Percentiles rank a stretch among this genome's conserved stretches.
Conservation (phyloP, 2,329 filamentous ascomycete species). For the Colletotrichum cuscutae region DNA sequence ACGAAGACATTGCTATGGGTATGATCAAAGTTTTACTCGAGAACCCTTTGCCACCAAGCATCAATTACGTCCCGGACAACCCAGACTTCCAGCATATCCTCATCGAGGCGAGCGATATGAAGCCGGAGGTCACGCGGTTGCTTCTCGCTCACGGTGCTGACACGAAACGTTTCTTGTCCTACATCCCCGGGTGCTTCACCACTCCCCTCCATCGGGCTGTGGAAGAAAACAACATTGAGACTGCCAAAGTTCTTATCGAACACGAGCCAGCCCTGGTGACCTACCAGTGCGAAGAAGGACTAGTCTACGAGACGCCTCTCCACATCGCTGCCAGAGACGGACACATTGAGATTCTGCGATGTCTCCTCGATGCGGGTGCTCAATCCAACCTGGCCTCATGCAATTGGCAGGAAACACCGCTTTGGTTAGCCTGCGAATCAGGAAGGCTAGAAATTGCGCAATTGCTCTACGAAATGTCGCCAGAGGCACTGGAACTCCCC, state of each 20-base stretch:
- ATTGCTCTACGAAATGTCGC: conserved; percentile 34
- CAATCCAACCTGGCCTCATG: conserved; percentile 17
- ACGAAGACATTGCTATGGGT: neutral
- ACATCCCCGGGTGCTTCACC: neutral
- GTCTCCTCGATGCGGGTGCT: conserved; percentile 38
- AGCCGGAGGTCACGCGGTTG: conserved; percentile 31
- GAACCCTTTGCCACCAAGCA: conserved; percentile 30
- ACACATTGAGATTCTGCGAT: conserved; percentile 25
- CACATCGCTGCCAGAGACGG: conserved; percentile 33
- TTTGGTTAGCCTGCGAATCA: conserved; percentile 35
- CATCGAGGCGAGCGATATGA: conserved; percentile 14
- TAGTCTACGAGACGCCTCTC: conserved; percentile 35
- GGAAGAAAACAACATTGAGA: conserved; percentile 23
- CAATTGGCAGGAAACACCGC: conserved; percentile 35
- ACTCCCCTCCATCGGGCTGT: conserved; percentile 38
- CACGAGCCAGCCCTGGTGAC: conserved; percentile 38
- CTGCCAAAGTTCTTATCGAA: conserved; percentile 36
- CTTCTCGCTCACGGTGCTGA: conserved; percentile 38
- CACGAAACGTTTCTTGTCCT: conserved; percentile 24
- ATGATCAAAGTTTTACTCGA: conserved; percentile 35
- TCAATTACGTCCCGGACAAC: conserved; percentile 30
- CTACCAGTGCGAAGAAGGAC: conserved; percentile 29
- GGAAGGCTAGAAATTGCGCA: conserved; percentile 34
- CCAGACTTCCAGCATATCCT: conserved; percentile 22
- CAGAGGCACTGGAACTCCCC: conserved; percentile 35